These are phyloP conservation scores for Starmerella cellae DNA, from an alignment of 805 yeast species.

Conservation along the genomic window DNA sequence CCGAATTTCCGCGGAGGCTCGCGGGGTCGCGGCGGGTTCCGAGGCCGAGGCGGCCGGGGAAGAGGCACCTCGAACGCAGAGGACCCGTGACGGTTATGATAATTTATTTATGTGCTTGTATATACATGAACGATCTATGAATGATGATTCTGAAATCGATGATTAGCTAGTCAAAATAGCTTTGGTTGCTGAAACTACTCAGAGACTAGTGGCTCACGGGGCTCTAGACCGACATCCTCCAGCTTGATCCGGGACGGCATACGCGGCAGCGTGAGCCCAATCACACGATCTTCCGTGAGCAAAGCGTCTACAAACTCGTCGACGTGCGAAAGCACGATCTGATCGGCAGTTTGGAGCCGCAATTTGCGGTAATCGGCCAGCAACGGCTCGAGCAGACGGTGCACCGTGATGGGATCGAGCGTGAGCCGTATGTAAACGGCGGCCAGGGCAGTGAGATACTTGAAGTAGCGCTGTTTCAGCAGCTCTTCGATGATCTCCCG, in stretches of 20 bases:
- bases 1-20: too few species aligned
- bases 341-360: conserved; percentile 32
- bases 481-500: conserved; percentile 42
- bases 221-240: conserved; percentile 26
- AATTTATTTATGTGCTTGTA: too few species aligned
- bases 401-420: conserved; percentile 35
- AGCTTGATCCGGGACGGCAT: conserved; percentile 30
- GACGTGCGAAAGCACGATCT: conserved; percentile 36
- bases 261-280: conserved; percentile 64
- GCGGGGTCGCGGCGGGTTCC: too few species aligned
- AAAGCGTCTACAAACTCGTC: conserved; percentile 66
- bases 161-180: too few species aligned
- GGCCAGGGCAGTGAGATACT: conserved; percentile 58
- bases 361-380: conserved; percentile 59
- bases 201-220: conserved; percentile 5
- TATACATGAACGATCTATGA: too few species aligned
- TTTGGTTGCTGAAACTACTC: too few species aligned
- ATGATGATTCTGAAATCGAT: too few species aligned
- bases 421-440: conserved; percentile 46
- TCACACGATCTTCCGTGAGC: conserved; percentile 42
- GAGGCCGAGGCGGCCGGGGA: too few species aligned
- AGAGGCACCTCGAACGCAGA: too few species aligned
- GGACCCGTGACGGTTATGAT: too few species aligned
- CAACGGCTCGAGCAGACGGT: conserved; percentile 40
- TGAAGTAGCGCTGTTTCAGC: conserved; percentile 54